Evolutionary conservation across 1,284 basidiomycete genomes (phyloP).

Genomic region (Xerocomus nothofagi): DNA sequence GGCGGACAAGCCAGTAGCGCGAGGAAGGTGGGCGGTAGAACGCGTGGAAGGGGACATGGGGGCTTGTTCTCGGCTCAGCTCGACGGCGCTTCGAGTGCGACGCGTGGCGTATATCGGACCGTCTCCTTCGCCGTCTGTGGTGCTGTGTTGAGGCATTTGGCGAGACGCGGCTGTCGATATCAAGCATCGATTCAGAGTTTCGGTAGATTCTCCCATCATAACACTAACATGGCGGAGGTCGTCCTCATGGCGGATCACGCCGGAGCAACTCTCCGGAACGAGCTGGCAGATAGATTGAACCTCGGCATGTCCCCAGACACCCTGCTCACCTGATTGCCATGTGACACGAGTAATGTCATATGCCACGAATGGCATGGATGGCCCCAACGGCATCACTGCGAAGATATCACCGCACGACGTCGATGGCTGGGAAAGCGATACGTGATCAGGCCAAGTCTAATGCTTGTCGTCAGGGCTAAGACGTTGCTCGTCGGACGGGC

Average conservation of each 20-base stretch:
- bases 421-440: neutral
- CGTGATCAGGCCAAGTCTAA: neutral
- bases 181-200: neutral
- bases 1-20: constrained; percentile 22
- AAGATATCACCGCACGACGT: neutral
- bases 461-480: neutral
- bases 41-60: neutral
- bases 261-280: neutral
- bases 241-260: constrained; percentile 1
- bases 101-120: constrained; percentile 18
- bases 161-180: neutral
- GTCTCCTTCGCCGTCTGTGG: neutral
- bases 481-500: neutral
- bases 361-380: neutral
- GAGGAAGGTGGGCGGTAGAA: constrained; percentile 11
- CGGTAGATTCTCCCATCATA: too few species aligned
- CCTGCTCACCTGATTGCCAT: constrained; percentile 1
- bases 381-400: neutral
- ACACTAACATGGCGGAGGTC: too few species aligned
- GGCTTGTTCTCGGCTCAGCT: constrained; percentile 16
- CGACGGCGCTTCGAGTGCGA: constrained; percentile 23
- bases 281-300: neutral
- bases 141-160: neutral
- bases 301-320: constrained; percentile 9
- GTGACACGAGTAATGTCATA: neutral